Evolutionary conservation across 148 eudicot genomes (phyloP), one percentile per base, ranked within the genome.

Genomic region (Linanthus parryae): DNA sequence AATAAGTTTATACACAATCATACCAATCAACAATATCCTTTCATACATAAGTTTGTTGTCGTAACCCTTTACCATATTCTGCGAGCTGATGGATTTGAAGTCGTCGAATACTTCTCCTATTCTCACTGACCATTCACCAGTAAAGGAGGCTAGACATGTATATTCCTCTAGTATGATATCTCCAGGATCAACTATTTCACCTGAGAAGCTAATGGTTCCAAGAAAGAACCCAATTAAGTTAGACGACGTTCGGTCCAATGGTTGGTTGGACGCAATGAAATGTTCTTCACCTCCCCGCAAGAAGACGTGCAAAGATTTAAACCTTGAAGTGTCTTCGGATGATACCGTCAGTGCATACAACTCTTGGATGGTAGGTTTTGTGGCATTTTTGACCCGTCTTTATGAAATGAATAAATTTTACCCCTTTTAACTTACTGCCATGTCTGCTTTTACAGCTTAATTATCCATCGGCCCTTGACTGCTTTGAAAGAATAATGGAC

Each of bases 211-310:
- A 35, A 36, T 73, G 18, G 63, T 75, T 27, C 73, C 79, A 6
- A 77, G 76, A 68, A 84, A 71, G 63, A 89, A 82, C 47, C 68
- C 79, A 3, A 74, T 57, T 24, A 73, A 61, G 63, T 59, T 89
- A 2, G 94, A 82, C 50, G 94, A 89, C 71, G 94, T 75, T 51
- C 62, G 78, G n/a, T 77, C 82, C 43, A 84, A 81, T 39, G 90
- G 90, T 40, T 89, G 94, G 94, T 74, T 89, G 42, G 97, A 89
- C 48, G 90, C 90, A 42, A 89, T 89, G 97, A 52, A 67, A 43
- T 75, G 94, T 27, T 89, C 97, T 24, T 89, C 97, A 7, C 97
- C 97, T 28, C 87, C 97, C 45, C 82, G 76, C 36, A 84, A 73
- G 70, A 84, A 69, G 74, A 53, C 71, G 0, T 49, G 73, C 27